Evolutionary conservation across 345 rosid species (phyloP).

Genomic region (Pelargonium nanum): DNA sequence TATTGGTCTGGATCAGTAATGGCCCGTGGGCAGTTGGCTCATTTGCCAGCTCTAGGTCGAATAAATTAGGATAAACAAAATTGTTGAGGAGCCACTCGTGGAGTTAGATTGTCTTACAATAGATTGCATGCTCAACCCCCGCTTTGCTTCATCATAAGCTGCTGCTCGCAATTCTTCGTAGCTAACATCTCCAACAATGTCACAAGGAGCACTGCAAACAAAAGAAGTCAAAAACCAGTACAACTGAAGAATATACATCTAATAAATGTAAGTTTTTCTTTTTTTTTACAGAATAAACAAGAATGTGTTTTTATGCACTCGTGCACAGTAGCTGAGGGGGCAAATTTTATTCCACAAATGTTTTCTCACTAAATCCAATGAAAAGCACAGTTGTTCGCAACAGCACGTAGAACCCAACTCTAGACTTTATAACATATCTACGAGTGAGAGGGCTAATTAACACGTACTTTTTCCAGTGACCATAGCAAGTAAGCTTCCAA

Average conservation of each 20-base stretch:
- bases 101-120: conserved; percentile 48
- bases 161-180: conserved; percentile 70
- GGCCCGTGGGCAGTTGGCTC: too few relatives aligned
- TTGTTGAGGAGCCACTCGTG: background rate
- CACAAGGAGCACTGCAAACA: conserved; percentile 54
- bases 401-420: background rate
- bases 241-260: background rate
- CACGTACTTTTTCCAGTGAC: conserved; percentile 65
- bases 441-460: background rate
- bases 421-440: background rate
- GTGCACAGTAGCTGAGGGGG: too few relatives aligned
- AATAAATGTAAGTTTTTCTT: background rate
- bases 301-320: too few relatives aligned
- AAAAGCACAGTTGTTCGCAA: background rate
- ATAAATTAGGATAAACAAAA: too few relatives aligned
- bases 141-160: conserved; percentile 73
- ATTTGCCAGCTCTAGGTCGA: too few relatives aligned
- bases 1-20: too few relatives aligned
- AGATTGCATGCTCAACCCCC: conserved; percentile 61
- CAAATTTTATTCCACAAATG: too few relatives aligned
- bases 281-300: background rate
- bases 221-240: conserved; percentile 2
- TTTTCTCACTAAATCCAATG: background rate
- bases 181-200: conserved; percentile 62
- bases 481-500: conserved; percentile 90